Base-by-base conservation (phyloP, 1,284 basidiomycete genomes). In the Psilocybe mexicana region DNA sequence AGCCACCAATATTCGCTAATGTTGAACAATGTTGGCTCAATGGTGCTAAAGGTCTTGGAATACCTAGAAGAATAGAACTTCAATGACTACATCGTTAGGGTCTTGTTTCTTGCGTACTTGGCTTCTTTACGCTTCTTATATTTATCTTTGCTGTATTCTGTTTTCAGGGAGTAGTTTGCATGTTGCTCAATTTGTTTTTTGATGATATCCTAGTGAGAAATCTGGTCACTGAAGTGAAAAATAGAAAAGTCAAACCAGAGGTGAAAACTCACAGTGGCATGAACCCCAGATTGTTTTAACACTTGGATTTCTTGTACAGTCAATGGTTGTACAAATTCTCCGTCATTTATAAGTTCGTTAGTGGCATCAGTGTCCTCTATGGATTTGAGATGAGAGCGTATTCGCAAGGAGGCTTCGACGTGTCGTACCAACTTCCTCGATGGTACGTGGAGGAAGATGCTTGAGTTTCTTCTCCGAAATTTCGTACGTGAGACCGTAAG, bases 131-230 rank as follows among this genome's bases (percentile, higher is more conserved):
- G 81, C 72, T 94, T 95, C 70, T 86, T 90, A 75, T 97, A 98
- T 71, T 98, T 98, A 68, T 97, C 95, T 74, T 98, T 97, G 72
- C 92, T 94, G 71, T 94, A 97, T 73, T 96, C 96, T 1, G 94
- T 97, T 76, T 98, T 98, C 54, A 96, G 78, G 6, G 86, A 86
- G 72, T 92, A 98, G 67, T 92, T 91, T 35, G 90, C 88, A 68
- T 98, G 95, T 65, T 89, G 84, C 65, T 93, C 93, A 57, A 97
- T 95, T 73, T 98, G 95, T 70, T 82, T 86, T 67, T 91, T 86
- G 67, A 98, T 96, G 61, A 98, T 97, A 71, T 96, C 94, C 88
- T 96, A 57, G 57, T 50, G 28, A 54, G 48, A 42, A 58, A 52
- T 51, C 59, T 54, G 56, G 57, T 63, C 56, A 65, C 62, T 59